Percentiles rank a stretch among this genome's conserved stretches.
Evolutionary conservation across 129 eudicot genomes (phyloP).

Genomic region (Flaveria linearis): DNA sequence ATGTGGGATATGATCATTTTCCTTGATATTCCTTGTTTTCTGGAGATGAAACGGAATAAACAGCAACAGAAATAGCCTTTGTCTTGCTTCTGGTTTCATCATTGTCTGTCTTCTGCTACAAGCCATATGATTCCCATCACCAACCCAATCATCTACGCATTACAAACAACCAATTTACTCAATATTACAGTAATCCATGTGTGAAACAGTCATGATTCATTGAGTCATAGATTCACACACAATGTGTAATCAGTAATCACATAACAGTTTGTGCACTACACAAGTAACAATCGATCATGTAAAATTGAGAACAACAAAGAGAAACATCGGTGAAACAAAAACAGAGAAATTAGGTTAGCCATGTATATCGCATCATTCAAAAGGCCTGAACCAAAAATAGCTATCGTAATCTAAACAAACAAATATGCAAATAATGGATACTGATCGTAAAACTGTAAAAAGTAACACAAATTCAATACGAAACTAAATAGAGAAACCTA

Average conservation of each 20-base stretch:
- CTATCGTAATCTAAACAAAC: too few relatives aligned
- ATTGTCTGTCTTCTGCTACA: constrained; percentile 25
- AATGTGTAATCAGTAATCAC: background rate
- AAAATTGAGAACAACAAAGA: background rate
- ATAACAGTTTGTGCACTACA: background rate
- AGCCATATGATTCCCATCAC: constrained; percentile 25
- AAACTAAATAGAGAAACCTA: too few relatives aligned
- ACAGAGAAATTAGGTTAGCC: too few relatives aligned
- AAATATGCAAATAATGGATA: too few relatives aligned
- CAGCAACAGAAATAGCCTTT: constrained; percentile 23
- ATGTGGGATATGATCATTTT: too few relatives aligned
- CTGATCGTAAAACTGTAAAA: too few relatives aligned
- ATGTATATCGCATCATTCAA: too few relatives aligned
- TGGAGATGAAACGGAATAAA: constrained; percentile 3
- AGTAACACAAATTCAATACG: too few relatives aligned
- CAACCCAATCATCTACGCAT: constrained; percentile 31
- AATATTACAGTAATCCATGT: background rate
- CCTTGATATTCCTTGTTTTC: constrained; percentile 12
- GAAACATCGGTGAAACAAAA: background rate
- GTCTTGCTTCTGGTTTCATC: constrained; percentile 26
- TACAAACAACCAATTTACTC: background rate
- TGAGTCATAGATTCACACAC: background rate
- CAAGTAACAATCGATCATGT: background rate
- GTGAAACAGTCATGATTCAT: background rate
- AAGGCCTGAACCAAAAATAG: background rate